These are phyloP conservation scores for Crucihimalaya himalaica DNA, from an alignment of 345 rosid species.

Conservation along the genomic window DNA sequence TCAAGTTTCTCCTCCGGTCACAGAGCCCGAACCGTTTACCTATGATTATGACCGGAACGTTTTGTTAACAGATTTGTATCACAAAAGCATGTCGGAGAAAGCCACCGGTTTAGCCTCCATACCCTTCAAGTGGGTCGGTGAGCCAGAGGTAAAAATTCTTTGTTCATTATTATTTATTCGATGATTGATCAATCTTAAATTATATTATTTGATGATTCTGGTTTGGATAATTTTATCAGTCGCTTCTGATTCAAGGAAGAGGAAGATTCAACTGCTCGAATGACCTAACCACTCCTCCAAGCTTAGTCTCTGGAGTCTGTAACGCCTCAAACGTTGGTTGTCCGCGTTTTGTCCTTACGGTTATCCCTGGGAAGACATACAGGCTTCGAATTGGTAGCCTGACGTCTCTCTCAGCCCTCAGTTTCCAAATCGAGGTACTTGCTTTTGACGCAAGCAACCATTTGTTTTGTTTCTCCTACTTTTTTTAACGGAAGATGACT, in stretches of 20 bases:
- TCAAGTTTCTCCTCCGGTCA: constrained; percentile 47
- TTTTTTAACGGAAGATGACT: background rate
- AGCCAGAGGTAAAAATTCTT: constrained; percentile 58
- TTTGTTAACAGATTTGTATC: constrained; percentile 79
- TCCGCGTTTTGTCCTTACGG: constrained; percentile 44
- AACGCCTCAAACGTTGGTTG: constrained; percentile 55
- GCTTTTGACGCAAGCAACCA: constrained; percentile 12
- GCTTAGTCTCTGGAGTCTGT: constrained; percentile 40
- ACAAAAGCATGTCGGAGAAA: constrained; percentile 60
- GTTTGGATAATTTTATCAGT: constrained; percentile 37
- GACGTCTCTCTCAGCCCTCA: constrained; percentile 67
- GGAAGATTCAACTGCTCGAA: constrained; percentile 66
- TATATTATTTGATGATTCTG: background rate
- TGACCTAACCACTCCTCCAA: constrained; percentile 27
- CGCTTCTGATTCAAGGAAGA: constrained; percentile 71
- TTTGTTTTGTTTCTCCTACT: background rate
- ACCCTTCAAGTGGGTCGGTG: constrained; percentile 72
- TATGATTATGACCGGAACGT: constrained; percentile 66
- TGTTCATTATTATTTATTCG: background rate
- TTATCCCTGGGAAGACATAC: constrained; percentile 64
- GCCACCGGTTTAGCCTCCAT: constrained; percentile 58
- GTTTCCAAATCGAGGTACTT: constrained; percentile 71
- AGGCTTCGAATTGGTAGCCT: constrained; percentile 61
- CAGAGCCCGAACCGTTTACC: constrained; percentile 58
- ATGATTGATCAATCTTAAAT: background rate